A percentile compares a stretch with the other conserved stretches of the same genome.
Conservation (phyloP, 1,284 basidiomycete species). For the Malassezia equina region DNA sequence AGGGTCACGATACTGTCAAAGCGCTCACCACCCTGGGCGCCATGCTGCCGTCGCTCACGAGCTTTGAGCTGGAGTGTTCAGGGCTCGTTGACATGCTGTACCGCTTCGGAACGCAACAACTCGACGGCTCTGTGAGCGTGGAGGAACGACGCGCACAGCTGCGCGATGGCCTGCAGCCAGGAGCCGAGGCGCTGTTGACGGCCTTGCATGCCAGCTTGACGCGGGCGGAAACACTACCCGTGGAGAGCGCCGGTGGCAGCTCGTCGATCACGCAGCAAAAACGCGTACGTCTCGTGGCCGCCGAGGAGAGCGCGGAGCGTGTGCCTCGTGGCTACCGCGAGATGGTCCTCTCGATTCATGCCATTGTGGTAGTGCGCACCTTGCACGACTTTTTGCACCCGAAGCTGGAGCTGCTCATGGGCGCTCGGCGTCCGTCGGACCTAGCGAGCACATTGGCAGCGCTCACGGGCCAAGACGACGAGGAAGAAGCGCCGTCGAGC, state of each 20-base stretch:
- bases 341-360: slow-evolving; percentile 42
- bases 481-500: slow-evolving; percentile 50
- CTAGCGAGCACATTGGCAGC: slow-evolving; percentile 83
- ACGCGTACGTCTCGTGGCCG: slow-evolving; percentile 38
- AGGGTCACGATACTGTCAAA: slow-evolving; percentile 37
- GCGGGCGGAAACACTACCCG: slow-evolving; percentile 37
- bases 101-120: slow-evolving; percentile 63
- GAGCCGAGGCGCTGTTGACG: slow-evolving; percentile 26
- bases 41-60: slow-evolving; percentile 65
- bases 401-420: slow-evolving; percentile 25
- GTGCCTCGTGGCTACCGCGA: slow-evolving; percentile 37
- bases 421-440: slow-evolving; percentile 53
- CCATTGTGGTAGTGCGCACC: slow-evolving; percentile 40
- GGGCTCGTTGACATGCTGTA: slow-evolving; percentile 81
- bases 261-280: slow-evolving; percentile 36
- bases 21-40: slow-evolving; percentile 63
- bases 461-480: slow-evolving; percentile 53
- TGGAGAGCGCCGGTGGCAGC: slow-evolving; percentile 23
- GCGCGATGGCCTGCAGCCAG: slow-evolving; percentile 18
- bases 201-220: slow-evolving; percentile 39
- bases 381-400: slow-evolving; percentile 44
- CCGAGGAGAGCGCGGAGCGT: slow-evolving; percentile 22
- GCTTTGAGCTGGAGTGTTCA: slow-evolving; percentile 88
- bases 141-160: slow-evolving; percentile 2
- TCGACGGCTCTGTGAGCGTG: neutral